A percentile compares a stretch with the other conserved stretches of the same genome.
Evolutionary conservation across 140 eudicot species (phyloP).

Genomic region (Erigeron philadelphicus): DNA sequence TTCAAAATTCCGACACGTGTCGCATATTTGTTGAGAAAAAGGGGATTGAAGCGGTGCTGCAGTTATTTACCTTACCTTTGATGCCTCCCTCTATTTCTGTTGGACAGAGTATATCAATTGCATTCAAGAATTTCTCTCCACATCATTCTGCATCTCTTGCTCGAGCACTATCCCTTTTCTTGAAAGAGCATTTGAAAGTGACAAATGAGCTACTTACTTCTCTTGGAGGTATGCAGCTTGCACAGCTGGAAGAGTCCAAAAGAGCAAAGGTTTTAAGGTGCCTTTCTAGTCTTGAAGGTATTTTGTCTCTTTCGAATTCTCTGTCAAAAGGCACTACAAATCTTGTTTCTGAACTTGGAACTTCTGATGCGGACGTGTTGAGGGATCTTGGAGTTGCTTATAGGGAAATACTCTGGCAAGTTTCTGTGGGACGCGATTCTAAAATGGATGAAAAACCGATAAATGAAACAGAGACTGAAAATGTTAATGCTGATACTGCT

Average conservation of each 20-base stretch:
- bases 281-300: conserved; percentile 79
- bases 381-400: conserved; percentile 85
- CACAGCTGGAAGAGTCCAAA: conserved; percentile 51
- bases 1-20: conserved; percentile 93
- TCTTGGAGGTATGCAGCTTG: conserved; percentile 58
- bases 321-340: conserved; percentile 73
- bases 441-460: conserved; percentile 70
- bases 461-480: conserved; percentile 52
- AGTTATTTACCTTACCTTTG: conserved; percentile 64
- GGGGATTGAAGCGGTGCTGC: conserved; percentile 83
- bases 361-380: conserved; percentile 84
- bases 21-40: conserved; percentile 88
- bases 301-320: conserved; percentile 65
- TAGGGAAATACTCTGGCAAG: conserved; percentile 83
- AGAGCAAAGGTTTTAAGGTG: conserved; percentile 58
- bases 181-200: conserved; percentile 69
- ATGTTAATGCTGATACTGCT: conserved; percentile 46
- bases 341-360: conserved; percentile 81
- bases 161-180: conserved; percentile 67
- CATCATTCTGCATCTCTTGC: conserved; percentile 95
- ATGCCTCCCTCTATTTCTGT: conserved; percentile 75
- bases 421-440: conserved; percentile 65
- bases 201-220: conserved; percentile 60
- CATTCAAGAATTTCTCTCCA: conserved; percentile 87
- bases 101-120: conserved; percentile 81